These are phyloP conservation scores for Viridothelium virens DNA, from an alignment of 495 filamentous ascomycete species.

Conservation along the genomic window DNA sequence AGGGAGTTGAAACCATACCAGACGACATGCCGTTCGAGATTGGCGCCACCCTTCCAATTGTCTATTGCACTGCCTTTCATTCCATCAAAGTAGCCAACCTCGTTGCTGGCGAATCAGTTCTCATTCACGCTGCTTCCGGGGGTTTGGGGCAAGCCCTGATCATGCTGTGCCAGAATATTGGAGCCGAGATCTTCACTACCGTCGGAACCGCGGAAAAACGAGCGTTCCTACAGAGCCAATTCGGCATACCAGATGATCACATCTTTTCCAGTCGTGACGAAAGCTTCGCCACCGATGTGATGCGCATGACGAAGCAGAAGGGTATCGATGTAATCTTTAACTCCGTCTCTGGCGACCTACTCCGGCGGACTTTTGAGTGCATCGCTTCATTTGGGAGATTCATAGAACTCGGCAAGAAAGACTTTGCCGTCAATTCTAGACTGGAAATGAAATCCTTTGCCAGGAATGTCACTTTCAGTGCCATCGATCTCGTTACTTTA, in stretches of 20 bases:
- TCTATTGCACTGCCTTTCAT: slow-evolving; percentile 38
- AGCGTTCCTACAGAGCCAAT: slow-evolving; percentile 32
- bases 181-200: slow-evolving; percentile 40
- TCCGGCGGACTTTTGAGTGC: no score
- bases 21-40: slow-evolving; percentile 29
- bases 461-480: no score
- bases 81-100: slow-evolving; percentile 31
- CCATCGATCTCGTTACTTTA: not conserved
- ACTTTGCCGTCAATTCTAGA: no score
- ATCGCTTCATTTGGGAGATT: no score
- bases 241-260: slow-evolving; percentile 36
- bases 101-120: slow-evolving; percentile 34
- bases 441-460: no score
- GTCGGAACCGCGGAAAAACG: slow-evolving; percentile 41
- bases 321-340: slow-evolving; percentile 25
- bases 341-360: slow-evolving; percentile 14
- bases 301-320: slow-evolving; percentile 14
- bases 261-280: slow-evolving; percentile 30
- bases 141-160: slow-evolving; percentile 45
- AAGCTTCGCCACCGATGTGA: not conserved
- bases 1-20: not conserved
- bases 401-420: no score
- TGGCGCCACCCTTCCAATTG: slow-evolving; percentile 40
- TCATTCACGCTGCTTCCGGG: slow-evolving; percentile 46
- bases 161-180: slow-evolving; percentile 35